Evolutionary conservation across 306 rosid genomes (phyloP), one percentile per base, ranked within the genome.

Genomic region (Trifolium pratense): DNA sequence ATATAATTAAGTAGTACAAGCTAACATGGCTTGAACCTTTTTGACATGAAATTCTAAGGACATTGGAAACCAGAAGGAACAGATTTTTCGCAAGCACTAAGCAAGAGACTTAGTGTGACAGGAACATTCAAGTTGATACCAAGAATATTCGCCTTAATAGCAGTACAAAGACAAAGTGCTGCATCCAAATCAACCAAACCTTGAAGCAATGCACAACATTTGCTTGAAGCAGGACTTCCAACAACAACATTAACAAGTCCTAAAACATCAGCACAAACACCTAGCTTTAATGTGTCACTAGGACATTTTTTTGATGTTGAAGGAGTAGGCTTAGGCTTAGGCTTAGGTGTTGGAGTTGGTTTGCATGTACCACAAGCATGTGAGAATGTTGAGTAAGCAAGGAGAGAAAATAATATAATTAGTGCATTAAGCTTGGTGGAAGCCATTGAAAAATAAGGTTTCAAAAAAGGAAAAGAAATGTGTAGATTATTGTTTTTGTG

Each of bases 141-240:
- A 16, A 89, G 86, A 56, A 86, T 92, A 78, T 86, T 93, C 55
- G 88, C 90, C 68, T 91, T 93, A 46, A 91, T 81, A 14, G 91
- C 97, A 13, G 98, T 91, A 79, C 98, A 93, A 0, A 93, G 88
- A 46, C 97, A 93, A 17, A 89, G 49, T 1, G 98, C 93, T 29
- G 78, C 93, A 20, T 93, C 98, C 13, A 81, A 48, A 79, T 91
- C 86, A 2, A 78, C 76, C 85, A 93, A 78, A n/a, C 98, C 98
- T 0, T 16, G 4, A 7, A 93, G 71, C 88, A 91, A 61, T 10
- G 89, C 73, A 36, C 98, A 93, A 25, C 97, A 93, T 1, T 84
- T 36, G 80, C 76, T 82, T 0, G 97, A 60, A n/a, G 70, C 63
- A 25, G 97, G 88, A 39, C 77, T 29, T 3, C 97, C 97, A 4